Conservation (phyloP, 345 rosid species). For the Aurinia saxatilis region DNA sequence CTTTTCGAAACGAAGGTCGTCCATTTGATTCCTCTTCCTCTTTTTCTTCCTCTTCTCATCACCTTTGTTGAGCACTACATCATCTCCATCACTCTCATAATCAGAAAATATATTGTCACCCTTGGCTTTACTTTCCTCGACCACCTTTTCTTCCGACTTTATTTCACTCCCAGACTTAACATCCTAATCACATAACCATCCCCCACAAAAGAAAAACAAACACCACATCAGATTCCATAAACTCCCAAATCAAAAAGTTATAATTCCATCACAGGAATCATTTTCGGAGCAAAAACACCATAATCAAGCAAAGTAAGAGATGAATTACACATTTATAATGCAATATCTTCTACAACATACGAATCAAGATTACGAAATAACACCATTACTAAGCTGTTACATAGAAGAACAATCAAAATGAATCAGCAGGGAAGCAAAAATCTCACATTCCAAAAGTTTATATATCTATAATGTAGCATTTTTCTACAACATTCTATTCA, state of each 20-base stretch:
- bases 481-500: background rate
- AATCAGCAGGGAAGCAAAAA: no score
- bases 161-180: conserved; percentile 11
- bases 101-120: conserved; percentile 4
- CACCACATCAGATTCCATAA: background rate
- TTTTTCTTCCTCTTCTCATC: conserved; percentile 54
- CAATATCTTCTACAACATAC: background rate
- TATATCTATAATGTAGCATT: no score
- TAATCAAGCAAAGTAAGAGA: background rate
- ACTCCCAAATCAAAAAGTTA: background rate
- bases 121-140: conserved; percentile 21
- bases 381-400: background rate
- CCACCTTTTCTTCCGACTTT: conserved; percentile 8
- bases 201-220: background rate
- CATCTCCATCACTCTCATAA: conserved; percentile 22
- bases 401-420: background rate
- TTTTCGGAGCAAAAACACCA: no score
- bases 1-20: conserved; percentile 60
- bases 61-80: background rate
- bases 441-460: background rate
- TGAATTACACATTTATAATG: background rate
- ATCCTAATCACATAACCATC: background rate
- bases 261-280: no score
- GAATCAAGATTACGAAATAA: background rate
- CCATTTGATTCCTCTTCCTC: conserved; percentile 57